Evolutionary conservation across 352 stramenopile species (phyloP), one percentile per base, ranked within the genome.

Genomic region (Globisporangium acanthophoron): DNA sequence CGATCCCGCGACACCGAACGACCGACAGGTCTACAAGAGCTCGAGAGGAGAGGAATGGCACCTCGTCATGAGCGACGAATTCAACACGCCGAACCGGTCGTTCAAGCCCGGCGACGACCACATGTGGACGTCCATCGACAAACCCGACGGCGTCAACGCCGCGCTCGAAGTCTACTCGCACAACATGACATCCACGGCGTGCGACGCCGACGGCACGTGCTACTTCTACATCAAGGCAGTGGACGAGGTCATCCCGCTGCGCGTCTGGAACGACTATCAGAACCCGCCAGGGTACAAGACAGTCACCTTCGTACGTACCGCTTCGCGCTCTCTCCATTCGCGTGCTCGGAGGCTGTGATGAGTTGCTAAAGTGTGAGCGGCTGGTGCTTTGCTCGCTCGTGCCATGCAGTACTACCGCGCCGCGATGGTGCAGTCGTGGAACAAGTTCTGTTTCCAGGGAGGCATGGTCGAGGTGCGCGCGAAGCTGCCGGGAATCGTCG

Each of bases 391-490:
- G 21, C 33, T 6, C 12, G 33, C 31, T 39, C 1, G 33, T 39
- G 1, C 1, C 33, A 9, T 9, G 33, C 7, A 61, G 56, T 78
- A 65, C 41, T 92, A 77, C 15, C 55, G 47, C 35, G 41, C 78
- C 11, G 93, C 78, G 0, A 97, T 98, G 90, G 49, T 98, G 0
- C 90, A 97, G 66, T 85, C 73, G 3, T 98, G 92, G 92, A 97
- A 97, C 64, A 97, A 97, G 54, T 98, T 98, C 56, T 98, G 92
- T 65, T 97, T 97, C 66, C 96, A 96, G 41, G 94, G 94, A 20
- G 94, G 94, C 5, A 97, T 98, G 60, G 61, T 98, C 7, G 91
- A 98, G 68, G 79, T 96, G 9, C 69, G 81, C 33, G 84, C 92
- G 3, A 83, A 95, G 53, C 71, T 98, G 1, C 94, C 94, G 0